These are phyloP conservation scores for Gnomoniopsis sp. DNA, from an alignment of 2,329 filamentous ascomycete species.

Conservation along the genomic window DNA sequence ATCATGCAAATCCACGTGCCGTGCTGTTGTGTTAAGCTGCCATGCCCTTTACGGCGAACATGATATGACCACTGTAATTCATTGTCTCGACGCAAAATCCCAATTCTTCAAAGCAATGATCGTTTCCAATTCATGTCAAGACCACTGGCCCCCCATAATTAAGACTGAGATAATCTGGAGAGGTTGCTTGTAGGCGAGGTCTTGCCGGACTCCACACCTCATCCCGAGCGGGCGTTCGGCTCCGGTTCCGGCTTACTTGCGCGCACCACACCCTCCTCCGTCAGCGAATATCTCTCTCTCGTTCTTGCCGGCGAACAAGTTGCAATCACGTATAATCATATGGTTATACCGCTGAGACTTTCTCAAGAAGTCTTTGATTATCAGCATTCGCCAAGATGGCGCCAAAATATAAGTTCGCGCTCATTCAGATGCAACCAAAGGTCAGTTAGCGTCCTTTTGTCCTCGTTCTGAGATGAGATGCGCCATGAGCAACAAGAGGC, in stretches of 20 bases:
- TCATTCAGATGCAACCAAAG: conserved; percentile 45
- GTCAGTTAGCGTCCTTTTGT: conserved; percentile 20
- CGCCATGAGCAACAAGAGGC: background rate
- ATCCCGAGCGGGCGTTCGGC: conserved; percentile 2
- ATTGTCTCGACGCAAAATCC: too few species aligned
- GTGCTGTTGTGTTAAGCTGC: background rate
- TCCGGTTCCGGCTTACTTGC: background rate
- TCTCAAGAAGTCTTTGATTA: background rate
- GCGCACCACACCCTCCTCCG: background rate
- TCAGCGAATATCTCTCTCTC: background rate
- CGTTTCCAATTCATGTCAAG: too few species aligned
- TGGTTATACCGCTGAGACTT: too few species aligned
- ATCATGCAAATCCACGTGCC: background rate
- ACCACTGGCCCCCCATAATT: too few species aligned
- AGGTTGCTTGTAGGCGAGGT: background rate
- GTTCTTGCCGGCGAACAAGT: background rate
- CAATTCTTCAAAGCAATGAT: background rate
- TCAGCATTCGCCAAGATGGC: conserved; percentile 29
- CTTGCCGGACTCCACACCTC: background rate
- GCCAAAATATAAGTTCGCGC: conserved; percentile 41
- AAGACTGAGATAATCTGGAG: background rate
- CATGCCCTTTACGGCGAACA: background rate
- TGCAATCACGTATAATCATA: too few species aligned
- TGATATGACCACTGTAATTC: too few species aligned
- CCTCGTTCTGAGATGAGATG: background rate